Evolutionary conservation across 2,329 filamentous ascomycete genomes (phyloP), one percentile per base, ranked within the genome.

Genomic region (Pseudomassariella vexata): DNA sequence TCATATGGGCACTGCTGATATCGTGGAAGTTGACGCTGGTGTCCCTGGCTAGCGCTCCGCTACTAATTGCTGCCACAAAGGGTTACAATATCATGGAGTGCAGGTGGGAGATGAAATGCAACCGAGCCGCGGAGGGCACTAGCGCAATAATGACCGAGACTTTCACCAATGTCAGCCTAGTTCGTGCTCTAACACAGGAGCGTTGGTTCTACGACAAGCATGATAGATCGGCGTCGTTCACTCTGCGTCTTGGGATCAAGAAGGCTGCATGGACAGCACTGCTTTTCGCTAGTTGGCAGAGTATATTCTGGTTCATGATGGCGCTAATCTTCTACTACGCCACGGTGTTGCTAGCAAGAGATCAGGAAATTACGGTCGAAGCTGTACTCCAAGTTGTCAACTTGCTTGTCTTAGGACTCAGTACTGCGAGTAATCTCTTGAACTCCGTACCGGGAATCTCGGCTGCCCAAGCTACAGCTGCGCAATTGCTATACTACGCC

Each of bases 271-370:
- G 76, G 45, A 76, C 78, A 0, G 85, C 86, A 0, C 57, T 79
- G 5, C 68, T 90, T 6, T 94, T 79, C 48, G 90, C 89, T 0
- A 56, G 92, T n/a, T 80, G 82, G 20, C 82, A 94, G 46, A 79
- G 79, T 0, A 70, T 79, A 12, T 74, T 79, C 23, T 74, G 79
- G 37, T 86, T 86, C 47, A 69, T 86, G 10, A 81, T 78, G 24
- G 85, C 87, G 0, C 61, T 94, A 4, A 73, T 94, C 8, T 92
- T 95, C 52, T 95, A 82, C 60, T 94, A 90, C 50, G 86, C 84
- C 3, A 76, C 79, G 0, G 60, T 72, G 1, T 65, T 94, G 9
- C 68, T 85, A 55, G 58, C 25, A 50, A 62, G 8, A 57, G 70
- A 23, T 57, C 62, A 42, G 6, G 46, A 52, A 9, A 49, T 60